Evolutionary conservation across 371 early-diverging fungal species (phyloP), one percentile per base, ranked within the genome.

Genomic region (Mortierella sp.): DNA sequence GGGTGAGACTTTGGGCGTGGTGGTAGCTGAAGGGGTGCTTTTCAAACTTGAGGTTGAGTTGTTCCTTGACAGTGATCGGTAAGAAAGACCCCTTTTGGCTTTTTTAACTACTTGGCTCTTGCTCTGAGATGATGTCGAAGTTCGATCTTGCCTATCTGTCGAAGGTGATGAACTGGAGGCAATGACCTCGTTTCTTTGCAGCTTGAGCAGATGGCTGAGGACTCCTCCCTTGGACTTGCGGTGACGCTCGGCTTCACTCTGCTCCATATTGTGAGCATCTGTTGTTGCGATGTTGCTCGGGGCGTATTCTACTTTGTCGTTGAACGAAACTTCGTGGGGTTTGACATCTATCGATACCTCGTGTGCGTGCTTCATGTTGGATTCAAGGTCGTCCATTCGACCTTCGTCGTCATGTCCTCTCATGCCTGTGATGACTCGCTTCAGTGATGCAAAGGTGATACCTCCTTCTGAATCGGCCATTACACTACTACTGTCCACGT

Each of bases 201-300:
- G 47, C 26, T 74, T 78, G 35, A 78, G 52, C 6, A 78, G 55
- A 14, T 78, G 79, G 45, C 74, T 73, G 30, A 78, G 75, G 12
- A 78, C 70, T 32, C 79, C 79, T 30, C 79, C 79, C 26, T 78
- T 78, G 35, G 67, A 67, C 28, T 74, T 78, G 8, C 79, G 74
- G 6, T 66, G 79, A 9, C 71, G 63, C 10, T 67, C 26, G 5
- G 59, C 39, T 24, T 73, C 78, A 18, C 16, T 22, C 0, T 40
- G 32, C 9, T 62, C 73, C 28, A 55, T 28, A 2, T 55, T 55
- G 24, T 14, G 28, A 10, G 26, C 2, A 30, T 55, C 37, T 32
- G 32, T 18, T 37, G 39, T 4, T 32, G 18, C 3, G 2, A 2
- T 8, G 20, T n/a, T 20, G 9, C 9, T 10, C 11, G 22, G 16